A percentile compares a stretch with the other conserved stretches of the same genome.
These are phyloP conservation scores for Phoma sp. DNA, from an alignment of 2,329 filamentous ascomycete species.

Conservation along the genomic window DNA sequence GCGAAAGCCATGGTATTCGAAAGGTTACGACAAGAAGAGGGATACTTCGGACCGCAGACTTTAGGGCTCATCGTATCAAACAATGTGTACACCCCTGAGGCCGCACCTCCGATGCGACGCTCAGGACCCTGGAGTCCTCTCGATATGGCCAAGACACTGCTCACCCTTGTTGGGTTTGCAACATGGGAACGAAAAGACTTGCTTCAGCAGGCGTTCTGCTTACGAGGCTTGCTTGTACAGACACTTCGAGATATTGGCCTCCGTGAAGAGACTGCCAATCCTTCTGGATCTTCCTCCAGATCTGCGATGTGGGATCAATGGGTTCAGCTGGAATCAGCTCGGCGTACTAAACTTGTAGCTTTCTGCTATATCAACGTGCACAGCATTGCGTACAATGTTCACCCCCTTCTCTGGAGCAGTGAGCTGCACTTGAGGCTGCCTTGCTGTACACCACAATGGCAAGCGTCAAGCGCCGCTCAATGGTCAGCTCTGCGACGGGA, in stretches of 20 bases:
- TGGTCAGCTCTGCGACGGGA: slow-evolving; percentile 36
- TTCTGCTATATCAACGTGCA: slow-evolving; percentile 46
- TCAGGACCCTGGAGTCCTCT: slow-evolving; percentile 36
- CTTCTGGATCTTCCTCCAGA: slow-evolving; percentile 22
- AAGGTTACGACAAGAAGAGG: slow-evolving; percentile 34
- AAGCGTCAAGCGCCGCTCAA: slow-evolving; percentile 35
- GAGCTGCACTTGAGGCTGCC: slow-evolving; percentile 38
- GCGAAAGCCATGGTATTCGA: slow-evolving; percentile 41
- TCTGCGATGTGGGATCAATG: slow-evolving; percentile 41
- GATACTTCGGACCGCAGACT: slow-evolving; percentile 33
- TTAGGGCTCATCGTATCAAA: slow-evolving; percentile 28
- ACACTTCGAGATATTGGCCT: slow-evolving; percentile 39
- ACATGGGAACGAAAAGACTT: slow-evolving; percentile 43
- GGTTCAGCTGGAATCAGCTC: slow-evolving; percentile 37
- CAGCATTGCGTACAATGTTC: slow-evolving; percentile 41
- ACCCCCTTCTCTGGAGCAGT: slow-evolving; percentile 40
- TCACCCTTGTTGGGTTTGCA: slow-evolving; percentile 41
- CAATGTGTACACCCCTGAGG: slow-evolving; percentile 18
- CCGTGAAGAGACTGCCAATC: slow-evolving; percentile 24
- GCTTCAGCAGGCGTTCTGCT: slow-evolving; percentile 40
- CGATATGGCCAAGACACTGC: slow-evolving; percentile 38
- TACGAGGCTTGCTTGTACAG: slow-evolving; percentile 38
- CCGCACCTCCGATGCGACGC: slow-evolving; percentile 13
- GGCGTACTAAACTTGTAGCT: slow-evolving; percentile 42
- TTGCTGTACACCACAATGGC: slow-evolving; percentile 37